Conservation (phyloP, 306 rosid species). For the Ammopiptanthus mongolicus region DNA sequence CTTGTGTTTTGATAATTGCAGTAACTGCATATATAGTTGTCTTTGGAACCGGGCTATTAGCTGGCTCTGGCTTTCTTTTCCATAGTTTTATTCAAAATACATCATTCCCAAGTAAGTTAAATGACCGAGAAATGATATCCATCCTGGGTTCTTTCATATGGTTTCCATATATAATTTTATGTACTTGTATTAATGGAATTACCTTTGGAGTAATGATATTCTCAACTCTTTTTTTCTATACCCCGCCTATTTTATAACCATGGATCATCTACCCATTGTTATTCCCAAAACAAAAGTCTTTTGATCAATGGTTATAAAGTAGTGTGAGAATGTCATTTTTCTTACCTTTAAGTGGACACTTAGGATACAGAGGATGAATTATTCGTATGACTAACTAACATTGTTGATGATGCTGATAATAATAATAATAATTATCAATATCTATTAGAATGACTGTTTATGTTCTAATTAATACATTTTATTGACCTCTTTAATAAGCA, state of each 20-base stretch:
- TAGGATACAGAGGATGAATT: background rate
- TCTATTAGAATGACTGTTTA: background rate
- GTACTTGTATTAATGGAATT: no score
- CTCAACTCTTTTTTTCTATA: no score
- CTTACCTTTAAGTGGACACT: no score
- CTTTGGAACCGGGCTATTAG: conserved; percentile 81
- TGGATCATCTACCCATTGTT: no score
- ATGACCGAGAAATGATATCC: background rate
- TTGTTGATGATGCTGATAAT: background rate
- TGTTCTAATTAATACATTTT: background rate
- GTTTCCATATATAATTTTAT: no score
- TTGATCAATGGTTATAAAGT: no score
- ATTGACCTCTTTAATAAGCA: background rate
- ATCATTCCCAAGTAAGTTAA: conserved; percentile 69
- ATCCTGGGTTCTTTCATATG: background rate
- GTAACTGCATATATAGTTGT: conserved; percentile 65
- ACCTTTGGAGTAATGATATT: no score
- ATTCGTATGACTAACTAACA: background rate
- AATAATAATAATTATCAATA: background rate
- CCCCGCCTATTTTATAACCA: no score
- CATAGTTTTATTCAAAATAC: conserved; percentile 43
- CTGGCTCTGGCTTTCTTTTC: conserved; percentile 66
- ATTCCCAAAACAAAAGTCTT: no score
- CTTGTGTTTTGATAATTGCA: conserved; percentile 30
- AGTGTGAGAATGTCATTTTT: no score